A percentile compares a stretch with the other conserved stretches of the same genome.
Conservation (phyloP, 164 flowering plant species). For the Pachysandra terminalis region DNA sequence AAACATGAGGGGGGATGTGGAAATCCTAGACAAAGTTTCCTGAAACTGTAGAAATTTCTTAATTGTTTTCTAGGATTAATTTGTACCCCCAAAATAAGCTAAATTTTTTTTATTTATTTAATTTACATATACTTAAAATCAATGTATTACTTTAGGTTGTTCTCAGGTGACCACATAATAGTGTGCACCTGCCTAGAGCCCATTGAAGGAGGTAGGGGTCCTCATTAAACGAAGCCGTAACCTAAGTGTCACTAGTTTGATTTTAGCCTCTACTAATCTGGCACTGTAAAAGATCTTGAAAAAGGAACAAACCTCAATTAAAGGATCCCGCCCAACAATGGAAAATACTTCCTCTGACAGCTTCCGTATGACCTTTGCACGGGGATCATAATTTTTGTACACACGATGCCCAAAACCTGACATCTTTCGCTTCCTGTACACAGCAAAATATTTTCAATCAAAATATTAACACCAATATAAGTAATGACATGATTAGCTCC, state of each 20-base stretch:
- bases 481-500: not conserved
- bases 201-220: too few relatives aligned
- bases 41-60: too few relatives aligned
- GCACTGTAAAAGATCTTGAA: not conserved
- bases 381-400: slow-evolving; percentile 96
- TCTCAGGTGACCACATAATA: too few relatives aligned
- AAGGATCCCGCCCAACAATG: slow-evolving; percentile 97
- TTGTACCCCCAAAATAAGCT: too few relatives aligned
- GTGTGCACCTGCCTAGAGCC: too few relatives aligned
- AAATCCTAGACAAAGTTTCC: too few relatives aligned
- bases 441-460: not conserved
- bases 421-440: slow-evolving; percentile 88
- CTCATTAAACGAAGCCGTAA: too few relatives aligned
- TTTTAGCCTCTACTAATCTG: not conserved
- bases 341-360: slow-evolving; percentile 97
- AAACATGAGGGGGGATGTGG: too few relatives aligned
- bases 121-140: too few relatives aligned
- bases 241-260: not conserved
- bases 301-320: slow-evolving; percentile 69
- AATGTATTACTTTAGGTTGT: too few relatives aligned
- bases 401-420: slow-evolving; percentile 99
- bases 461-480: not conserved
- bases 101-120: too few relatives aligned
- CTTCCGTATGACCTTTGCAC: slow-evolving; percentile 90
- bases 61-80: too few relatives aligned